A percentile compares a stretch with the other conserved stretches of the same genome.
Conservation (phyloP, 2,329 filamentous ascomycete species). For the Colletotrichum aenigma region DNA sequence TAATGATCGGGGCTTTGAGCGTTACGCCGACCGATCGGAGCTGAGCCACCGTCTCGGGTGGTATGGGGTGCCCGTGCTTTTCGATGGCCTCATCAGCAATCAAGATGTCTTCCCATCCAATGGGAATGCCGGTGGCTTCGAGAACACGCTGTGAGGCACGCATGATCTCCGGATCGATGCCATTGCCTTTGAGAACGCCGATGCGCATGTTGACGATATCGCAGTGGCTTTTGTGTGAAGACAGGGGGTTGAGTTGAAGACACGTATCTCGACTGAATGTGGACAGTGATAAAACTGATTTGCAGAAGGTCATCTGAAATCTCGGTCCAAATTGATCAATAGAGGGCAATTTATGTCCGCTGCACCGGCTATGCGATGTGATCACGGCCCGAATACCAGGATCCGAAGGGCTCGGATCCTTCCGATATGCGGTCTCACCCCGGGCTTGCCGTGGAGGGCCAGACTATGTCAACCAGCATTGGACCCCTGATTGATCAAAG, state of each 20-base stretch:
- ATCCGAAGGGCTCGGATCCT: background rate
- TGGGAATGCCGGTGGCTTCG: background rate
- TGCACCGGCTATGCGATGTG: background rate
- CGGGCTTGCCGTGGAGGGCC: background rate
- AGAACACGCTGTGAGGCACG: background rate
- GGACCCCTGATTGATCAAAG: no score
- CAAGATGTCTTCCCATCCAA: background rate
- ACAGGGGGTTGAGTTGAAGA: background rate
- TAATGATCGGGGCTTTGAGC: background rate
- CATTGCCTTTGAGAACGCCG: background rate
- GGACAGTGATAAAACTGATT: background rate
- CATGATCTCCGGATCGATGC: background rate
- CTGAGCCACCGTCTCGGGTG: background rate
- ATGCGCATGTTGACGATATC: background rate
- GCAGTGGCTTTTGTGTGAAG: background rate
- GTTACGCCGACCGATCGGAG: background rate
- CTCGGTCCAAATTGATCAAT: background rate
- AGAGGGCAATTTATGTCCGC: background rate
- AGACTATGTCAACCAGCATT: background rate
- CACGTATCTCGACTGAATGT: rapidly evolving
- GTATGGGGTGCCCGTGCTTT: background rate
- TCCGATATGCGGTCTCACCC: background rate
- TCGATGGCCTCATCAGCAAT: background rate
- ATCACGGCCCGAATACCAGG: background rate
- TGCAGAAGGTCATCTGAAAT: background rate